Evolutionary conservation across 129 eudicot species (phyloP).

Genomic region (Flaveria ramosissima): DNA sequence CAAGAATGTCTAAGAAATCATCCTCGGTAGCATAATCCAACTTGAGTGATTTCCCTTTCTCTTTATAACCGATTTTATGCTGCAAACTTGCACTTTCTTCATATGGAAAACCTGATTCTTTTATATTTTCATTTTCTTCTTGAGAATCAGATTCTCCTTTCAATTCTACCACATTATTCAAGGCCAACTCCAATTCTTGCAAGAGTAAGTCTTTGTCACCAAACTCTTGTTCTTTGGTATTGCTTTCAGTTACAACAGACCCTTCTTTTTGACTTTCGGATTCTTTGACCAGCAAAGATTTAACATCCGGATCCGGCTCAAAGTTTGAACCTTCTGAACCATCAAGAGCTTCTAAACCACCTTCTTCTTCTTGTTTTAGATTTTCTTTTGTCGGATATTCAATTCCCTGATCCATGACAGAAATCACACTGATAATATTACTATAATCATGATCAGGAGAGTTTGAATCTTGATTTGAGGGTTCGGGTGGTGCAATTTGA

Average conservation of each 20-base stretch:
- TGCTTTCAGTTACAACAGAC: conserved; percentile 32
- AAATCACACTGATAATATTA: conserved; percentile 35
- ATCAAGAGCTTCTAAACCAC: too few species aligned
- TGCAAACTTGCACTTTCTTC: conserved; percentile 45
- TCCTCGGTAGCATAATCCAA: conserved; percentile 61
- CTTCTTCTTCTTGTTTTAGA: conserved; percentile 32
- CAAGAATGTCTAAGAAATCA: conserved; percentile 80
- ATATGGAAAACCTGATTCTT: conserved; percentile 45
- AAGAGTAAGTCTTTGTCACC: conserved; percentile 58
- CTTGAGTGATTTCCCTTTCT: conserved; percentile 49
- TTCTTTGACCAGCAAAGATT: conserved; percentile 23
- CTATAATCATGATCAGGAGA: conserved; percentile 34
- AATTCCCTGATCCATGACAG: conserved; percentile 51
- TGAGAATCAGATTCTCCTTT: conserved; percentile 63
- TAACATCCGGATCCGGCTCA: conserved; percentile 9
- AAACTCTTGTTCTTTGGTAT: conserved; percentile 31
- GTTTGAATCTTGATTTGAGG: conserved; percentile 27
- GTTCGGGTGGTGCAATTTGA: conserved; percentile 36
- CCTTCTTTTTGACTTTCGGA: conserved; percentile 36
- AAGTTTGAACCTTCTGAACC: conserved; percentile 15
- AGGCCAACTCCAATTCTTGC: conserved; percentile 71
- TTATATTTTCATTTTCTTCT: conserved; percentile 46
- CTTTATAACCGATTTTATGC: conserved; percentile 36
- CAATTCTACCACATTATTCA: conserved; percentile 49
- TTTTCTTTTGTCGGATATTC: conserved; percentile 44